Evolutionary conservation across 108 stramenopile species (phyloP).

Genomic region (Aurantiochytrium sp.): DNA sequence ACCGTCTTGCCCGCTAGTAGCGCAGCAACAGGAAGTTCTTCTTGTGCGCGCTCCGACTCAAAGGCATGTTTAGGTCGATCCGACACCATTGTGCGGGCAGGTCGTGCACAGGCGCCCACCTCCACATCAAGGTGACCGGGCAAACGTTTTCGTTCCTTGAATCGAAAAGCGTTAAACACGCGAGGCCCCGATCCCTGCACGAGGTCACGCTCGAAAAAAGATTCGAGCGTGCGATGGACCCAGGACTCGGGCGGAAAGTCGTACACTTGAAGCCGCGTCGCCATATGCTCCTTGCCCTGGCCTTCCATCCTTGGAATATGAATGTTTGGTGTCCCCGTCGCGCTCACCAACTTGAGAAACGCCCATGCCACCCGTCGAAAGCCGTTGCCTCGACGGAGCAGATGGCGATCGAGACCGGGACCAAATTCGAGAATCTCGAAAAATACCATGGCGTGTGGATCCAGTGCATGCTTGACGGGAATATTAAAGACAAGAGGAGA

Average conservation of each 20-base stretch:
- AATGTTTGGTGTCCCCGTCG: background rate
- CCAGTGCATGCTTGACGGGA: background rate
- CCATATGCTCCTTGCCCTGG: background rate
- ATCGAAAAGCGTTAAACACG: background rate
- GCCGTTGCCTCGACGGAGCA: background rate
- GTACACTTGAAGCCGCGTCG: background rate
- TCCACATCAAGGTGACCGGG: background rate
- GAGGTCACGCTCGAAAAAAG: background rate
- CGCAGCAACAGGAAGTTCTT: background rate
- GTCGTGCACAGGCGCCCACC: background rate
- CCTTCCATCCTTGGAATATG: background rate
- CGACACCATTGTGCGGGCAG: background rate
- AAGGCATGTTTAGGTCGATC: background rate
- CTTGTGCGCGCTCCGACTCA: background rate
- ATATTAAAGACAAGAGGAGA: background rate
- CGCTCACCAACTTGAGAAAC: background rate
- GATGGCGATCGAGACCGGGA: background rate
- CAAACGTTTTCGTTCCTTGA: background rate
- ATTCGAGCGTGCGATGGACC: background rate
- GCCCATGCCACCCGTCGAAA: background rate
- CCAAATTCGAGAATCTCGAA: conserved; percentile 13
- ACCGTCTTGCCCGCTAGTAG: background rate
- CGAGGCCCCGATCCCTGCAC: background rate
- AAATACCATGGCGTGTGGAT: background rate
- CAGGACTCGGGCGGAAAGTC: background rate